Conservation (phyloP, 345 rosid genomes). For the Erodium maritimum region DNA sequence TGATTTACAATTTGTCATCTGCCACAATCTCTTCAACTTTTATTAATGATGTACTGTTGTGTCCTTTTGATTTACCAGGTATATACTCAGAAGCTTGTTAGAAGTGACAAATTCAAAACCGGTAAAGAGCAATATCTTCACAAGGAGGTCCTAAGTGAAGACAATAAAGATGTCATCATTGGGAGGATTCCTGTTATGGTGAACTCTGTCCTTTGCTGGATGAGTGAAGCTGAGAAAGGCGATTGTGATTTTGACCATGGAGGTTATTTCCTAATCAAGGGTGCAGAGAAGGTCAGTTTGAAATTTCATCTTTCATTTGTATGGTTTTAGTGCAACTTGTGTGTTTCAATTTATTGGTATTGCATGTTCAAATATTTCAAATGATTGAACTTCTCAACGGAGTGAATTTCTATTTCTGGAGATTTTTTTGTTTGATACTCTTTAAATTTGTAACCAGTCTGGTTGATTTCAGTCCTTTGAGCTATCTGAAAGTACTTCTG, state of each 20-base stretch:
- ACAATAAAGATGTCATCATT: conserved; percentile 35
- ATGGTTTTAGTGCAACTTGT: too few species aligned
- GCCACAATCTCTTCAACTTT: too few species aligned
- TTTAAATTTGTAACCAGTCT: too few species aligned
- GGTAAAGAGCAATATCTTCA: conserved; percentile 45
- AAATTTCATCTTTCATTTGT: conserved; percentile 1
- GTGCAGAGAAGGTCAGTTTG: conserved; percentile 72
- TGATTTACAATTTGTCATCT: neutral
- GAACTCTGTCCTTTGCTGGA: conserved; percentile 71
- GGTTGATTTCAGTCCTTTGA: too few species aligned
- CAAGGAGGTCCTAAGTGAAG: conserved; percentile 23
- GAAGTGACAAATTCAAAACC: conserved; percentile 75
- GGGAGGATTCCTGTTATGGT: conserved; percentile 93
- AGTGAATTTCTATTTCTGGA: too few species aligned
- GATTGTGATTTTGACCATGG: conserved; percentile 92
- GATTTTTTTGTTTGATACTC: too few species aligned
- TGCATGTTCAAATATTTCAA: too few species aligned
- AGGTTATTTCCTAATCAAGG: conserved; percentile 79
- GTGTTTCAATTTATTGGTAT: too few species aligned
- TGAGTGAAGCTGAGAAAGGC: conserved; percentile 34
- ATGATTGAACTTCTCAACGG: too few species aligned
- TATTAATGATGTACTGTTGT: too few species aligned
- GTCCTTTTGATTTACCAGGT: conserved; percentile 27
- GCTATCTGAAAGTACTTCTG: too few species aligned
- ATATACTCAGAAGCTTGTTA: conserved; percentile 28